Conservation (phyloP, 2,329 filamentous ascomycete genomes). For the Diaporthe destruens region DNA sequence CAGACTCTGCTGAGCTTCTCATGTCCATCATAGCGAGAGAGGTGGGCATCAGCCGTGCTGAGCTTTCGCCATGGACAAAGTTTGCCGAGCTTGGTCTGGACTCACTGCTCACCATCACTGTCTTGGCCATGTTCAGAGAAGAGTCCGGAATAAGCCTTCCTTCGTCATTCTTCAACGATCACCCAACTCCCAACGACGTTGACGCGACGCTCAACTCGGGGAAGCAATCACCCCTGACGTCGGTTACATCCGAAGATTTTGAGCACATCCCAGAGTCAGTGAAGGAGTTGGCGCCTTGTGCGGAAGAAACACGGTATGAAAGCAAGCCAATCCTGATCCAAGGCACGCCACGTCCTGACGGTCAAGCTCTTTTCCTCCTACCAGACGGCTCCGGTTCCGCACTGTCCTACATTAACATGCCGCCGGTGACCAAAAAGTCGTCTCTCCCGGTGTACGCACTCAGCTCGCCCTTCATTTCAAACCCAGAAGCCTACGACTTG, state of each 20-base stretch:
- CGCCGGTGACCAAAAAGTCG: background rate
- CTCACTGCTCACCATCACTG: slow-evolving; percentile 45
- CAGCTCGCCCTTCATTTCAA: slow-evolving; percentile 21
- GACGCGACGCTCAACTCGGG: background rate
- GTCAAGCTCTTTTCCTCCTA: slow-evolving; percentile 28
- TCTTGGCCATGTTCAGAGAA: slow-evolving; percentile 9
- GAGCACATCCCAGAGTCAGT: background rate
- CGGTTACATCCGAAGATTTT: background rate
- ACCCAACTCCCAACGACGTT: slow-evolving; percentile 11
- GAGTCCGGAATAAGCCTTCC: background rate
- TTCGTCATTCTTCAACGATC: slow-evolving; percentile 20
- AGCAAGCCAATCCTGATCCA: slow-evolving; percentile 29
- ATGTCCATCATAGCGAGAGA: slow-evolving; percentile 44
- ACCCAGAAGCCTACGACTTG: slow-evolving; percentile 20
- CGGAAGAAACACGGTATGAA: slow-evolving; percentile 11
- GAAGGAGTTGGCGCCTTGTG: background rate
- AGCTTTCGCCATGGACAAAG: slow-evolving; percentile 43
- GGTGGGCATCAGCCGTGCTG: slow-evolving; percentile 43
- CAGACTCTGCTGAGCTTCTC: slow-evolving; percentile 31
- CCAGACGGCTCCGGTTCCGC: slow-evolving; percentile 36
- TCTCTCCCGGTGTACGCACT: slow-evolving; percentile 22
- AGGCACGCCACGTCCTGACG: slow-evolving; percentile 29
- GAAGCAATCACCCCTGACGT: background rate
- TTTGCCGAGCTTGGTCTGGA: slow-evolving; percentile 47
- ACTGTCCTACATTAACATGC: slow-evolving; percentile 25